Evolutionary conservation across 1,139 yeast genomes (phyloP), one percentile per base, ranked within the genome.

Genomic region (Nakaseomyces sp.): DNA sequence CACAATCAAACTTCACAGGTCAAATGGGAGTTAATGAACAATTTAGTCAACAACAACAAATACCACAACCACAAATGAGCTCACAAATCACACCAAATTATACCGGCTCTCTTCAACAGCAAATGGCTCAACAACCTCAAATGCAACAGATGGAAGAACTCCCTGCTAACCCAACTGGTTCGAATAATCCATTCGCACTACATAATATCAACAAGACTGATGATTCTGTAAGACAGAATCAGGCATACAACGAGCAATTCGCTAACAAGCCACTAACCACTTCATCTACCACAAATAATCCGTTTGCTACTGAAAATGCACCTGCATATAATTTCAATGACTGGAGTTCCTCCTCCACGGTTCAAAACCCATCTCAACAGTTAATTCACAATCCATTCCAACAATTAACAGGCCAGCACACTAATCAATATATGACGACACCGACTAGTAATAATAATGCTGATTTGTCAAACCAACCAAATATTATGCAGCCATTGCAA

Each of bases 361-460:
- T 5, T 8, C 26, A 37, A 45, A 40, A 32, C 17, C 39, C 31
- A 45, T 54, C 38, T 47, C 48, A 37, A 47, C 28, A 35, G 5
- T 16, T 35, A 18, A 13, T 35, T 20, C 38, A 50, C 52, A 46
- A 19, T 66, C 77, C 24, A 73, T 73, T 56, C 78, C 79, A 43
- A 58, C 73, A 29, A 55, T 68, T 2, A 66, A 63, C 49, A 75
- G 81, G 48, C 15, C 51, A 49, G 22, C 51, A 18, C 81, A 81
- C 13, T 69, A 70, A 38, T 81, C 81, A 1, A 74, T 74, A 59
- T 79, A 79, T 17, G 78, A 77, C 6, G 71, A 72, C 55, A 15
- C 42, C 42, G 9, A 39, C 36, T 4, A 39, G 42, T 20, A 35
- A 35, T 35, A 22, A 20, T 8, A 35, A 32, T 17, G 13, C 28